phyloP scores from a whole-genome alignment of 192 early-diverging fungal species.

The Oehlia diaphana region DNA sequence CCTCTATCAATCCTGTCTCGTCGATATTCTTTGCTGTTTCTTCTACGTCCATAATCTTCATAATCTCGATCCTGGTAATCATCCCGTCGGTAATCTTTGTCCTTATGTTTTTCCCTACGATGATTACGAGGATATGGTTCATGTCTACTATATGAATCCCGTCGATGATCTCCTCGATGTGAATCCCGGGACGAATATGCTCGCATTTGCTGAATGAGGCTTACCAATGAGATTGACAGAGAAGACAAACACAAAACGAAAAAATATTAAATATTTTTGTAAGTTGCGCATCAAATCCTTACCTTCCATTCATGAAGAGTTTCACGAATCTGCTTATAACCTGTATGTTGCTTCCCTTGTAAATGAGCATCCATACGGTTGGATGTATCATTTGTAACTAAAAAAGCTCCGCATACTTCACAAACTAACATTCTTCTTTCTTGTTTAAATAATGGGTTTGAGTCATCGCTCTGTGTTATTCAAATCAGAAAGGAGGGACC shows the following conservation, averaged over 20 bases:
- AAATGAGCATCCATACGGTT: constrained; percentile 80
- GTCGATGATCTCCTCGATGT: constrained; percentile 26
- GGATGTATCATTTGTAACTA: constrained; percentile 83
- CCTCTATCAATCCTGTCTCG: constrained; percentile 22
- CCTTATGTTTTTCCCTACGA: constrained; percentile 40
- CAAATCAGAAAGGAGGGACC: constrained; percentile 23
- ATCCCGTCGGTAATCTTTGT: constrained; percentile 38
- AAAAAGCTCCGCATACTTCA: constrained; percentile 80
- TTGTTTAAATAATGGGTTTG: constrained; percentile 65
- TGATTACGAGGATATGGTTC: constrained; percentile 41
- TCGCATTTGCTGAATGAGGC: constrained; percentile 4
- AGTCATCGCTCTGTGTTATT: constrained; percentile 48
- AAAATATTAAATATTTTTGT: neutral
- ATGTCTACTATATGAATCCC: constrained; percentile 34
- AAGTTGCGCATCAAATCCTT: constrained; percentile 17
- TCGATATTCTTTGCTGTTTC: constrained; percentile 13
- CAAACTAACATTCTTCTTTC: constrained; percentile 80
- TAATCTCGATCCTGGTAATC: constrained; percentile 15
- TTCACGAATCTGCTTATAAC: constrained; percentile 75
- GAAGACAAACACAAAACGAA: neutral
- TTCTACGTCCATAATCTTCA: constrained; percentile 9
- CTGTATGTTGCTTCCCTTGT: constrained; percentile 83
- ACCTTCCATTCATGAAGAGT: constrained; percentile 68
- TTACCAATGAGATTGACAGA: constrained; percentile 17
- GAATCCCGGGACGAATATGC: constrained; percentile 18